These are phyloP conservation scores for Candida germanica DNA, from an alignment of 805 yeast species.

Conservation along the genomic window DNA sequence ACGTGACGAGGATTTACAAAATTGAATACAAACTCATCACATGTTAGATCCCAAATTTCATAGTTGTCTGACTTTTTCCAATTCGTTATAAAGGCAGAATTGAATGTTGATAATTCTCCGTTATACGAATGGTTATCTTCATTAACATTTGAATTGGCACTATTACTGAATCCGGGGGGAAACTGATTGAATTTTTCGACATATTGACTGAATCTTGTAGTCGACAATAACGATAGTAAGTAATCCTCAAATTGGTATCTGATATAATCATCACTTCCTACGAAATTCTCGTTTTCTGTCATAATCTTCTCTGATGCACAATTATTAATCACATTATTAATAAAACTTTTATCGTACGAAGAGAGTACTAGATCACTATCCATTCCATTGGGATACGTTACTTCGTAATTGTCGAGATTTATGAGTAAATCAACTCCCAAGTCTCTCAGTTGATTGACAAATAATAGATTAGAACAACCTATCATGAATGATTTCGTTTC, in stretches of 20 bases:
- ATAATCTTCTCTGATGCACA: conserved; percentile 42
- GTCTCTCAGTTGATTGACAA: conserved; percentile 58
- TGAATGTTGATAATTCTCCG: conserved; percentile 32
- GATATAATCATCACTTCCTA: conserved; percentile 73
- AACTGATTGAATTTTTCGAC: conserved; percentile 31
- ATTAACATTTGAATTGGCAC: conserved; percentile 10
- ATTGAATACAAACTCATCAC: conserved; percentile 45
- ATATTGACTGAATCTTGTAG: conserved; percentile 67
- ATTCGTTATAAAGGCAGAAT: conserved; percentile 24
- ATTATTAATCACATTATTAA: conserved; percentile 50
- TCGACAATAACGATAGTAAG: conserved; percentile 67
- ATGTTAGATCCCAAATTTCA: conserved; percentile 37
- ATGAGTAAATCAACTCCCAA: conserved; percentile 69
- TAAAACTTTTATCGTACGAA: conserved; percentile 68
- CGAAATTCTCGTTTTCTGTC: conserved; percentile 24
- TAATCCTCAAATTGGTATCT: conserved; percentile 90
- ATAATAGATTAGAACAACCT: conserved; percentile 85
- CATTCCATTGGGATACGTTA: conserved; percentile 39
- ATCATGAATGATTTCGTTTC: conserved; percentile 64
- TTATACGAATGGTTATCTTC: conserved; percentile 17
- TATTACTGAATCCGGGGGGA: conserved; percentile 40
- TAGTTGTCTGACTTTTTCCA: conserved; percentile 37
- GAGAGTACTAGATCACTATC: conserved; percentile 27
- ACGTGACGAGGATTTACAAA: conserved; percentile 41
- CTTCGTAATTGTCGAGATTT: conserved; percentile 58